These are phyloP conservation scores for Colletotrichum aenigma DNA, from an alignment of 2,329 filamentous ascomycete species.

Conservation along the genomic window DNA sequence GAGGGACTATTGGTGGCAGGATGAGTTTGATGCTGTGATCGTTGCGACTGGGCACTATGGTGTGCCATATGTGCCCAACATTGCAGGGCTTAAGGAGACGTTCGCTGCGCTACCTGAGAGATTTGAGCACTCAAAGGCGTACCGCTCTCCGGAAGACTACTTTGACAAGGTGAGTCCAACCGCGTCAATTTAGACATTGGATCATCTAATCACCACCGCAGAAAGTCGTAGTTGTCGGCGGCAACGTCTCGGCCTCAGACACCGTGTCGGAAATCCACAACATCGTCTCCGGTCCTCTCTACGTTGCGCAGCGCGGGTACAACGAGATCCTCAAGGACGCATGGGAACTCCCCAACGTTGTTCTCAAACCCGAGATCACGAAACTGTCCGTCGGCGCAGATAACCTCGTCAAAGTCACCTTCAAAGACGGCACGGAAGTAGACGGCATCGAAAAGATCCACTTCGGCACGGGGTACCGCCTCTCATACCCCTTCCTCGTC, in stretches of 20 bases:
- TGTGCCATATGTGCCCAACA: constrained; percentile 41
- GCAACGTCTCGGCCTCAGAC: constrained; percentile 61
- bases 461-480: constrained; percentile 64
- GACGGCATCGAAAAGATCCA: constrained; percentile 59
- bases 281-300: constrained; percentile 48
- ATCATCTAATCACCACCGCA: constrained; percentile 22
- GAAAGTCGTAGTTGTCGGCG: constrained; percentile 61
- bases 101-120: constrained; percentile 37
- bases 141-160: constrained; percentile 30
- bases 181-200: constrained; percentile 2
- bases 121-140: constrained; percentile 44
- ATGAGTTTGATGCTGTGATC: constrained; percentile 43
- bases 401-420: constrained; percentile 39
- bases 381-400: constrained; percentile 37
- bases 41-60: constrained; percentile 46
- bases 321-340: constrained; percentile 54
- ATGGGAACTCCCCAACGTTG: constrained; percentile 55
- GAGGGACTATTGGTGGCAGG: constrained; percentile 44
- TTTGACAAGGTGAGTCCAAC: constrained; percentile 18
- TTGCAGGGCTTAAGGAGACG: constrained; percentile 43
- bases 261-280: constrained; percentile 56
- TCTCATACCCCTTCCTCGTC: constrained; percentile 57
- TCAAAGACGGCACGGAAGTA: constrained; percentile 54
- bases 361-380: constrained; percentile 45
- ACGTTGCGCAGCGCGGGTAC: constrained; percentile 50